Evolutionary conservation across 2,329 filamentous ascomycete species (phyloP).

Genomic region (Colletotrichum sp.): DNA sequence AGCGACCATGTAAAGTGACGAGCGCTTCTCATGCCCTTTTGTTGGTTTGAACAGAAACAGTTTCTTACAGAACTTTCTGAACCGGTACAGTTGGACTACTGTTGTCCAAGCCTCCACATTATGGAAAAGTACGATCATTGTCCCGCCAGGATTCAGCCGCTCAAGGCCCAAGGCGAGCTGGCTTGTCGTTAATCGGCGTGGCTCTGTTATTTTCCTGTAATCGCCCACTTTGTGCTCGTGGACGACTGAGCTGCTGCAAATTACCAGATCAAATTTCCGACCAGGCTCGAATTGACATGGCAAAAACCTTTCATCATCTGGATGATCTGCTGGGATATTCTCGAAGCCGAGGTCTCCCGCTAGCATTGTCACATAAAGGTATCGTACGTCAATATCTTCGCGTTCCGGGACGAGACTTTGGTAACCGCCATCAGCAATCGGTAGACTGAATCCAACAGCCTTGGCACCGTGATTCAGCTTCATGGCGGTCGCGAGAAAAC

Average conservation of each 20-base stretch:
- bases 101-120: slow-evolving; percentile 47
- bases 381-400: background rate
- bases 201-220: background rate
- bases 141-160: slow-evolving; percentile 46
- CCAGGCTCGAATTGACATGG: background rate
- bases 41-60: slow-evolving; percentile 51
- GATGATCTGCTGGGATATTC: background rate
- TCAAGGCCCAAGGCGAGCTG: background rate
- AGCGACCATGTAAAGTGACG: slow-evolving; percentile 60
- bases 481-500: background rate
- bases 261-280: background rate
- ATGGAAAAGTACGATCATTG: slow-evolving; percentile 57
- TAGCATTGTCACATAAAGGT: background rate
- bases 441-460: background rate
- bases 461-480: background rate
- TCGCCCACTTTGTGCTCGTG: background rate
- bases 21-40: slow-evolving; percentile 41
- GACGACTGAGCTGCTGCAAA: background rate
- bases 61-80: slow-evolving; percentile 43
- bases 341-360: background rate
- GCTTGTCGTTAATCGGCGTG: background rate
- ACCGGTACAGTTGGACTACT: slow-evolving; percentile 39
- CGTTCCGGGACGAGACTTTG: background rate
- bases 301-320: background rate
- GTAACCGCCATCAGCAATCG: background rate